These are phyloP conservation scores for Solanum etuberosum DNA, from an alignment of 257 asterid genomes.

Conservation along the genomic window DNA sequence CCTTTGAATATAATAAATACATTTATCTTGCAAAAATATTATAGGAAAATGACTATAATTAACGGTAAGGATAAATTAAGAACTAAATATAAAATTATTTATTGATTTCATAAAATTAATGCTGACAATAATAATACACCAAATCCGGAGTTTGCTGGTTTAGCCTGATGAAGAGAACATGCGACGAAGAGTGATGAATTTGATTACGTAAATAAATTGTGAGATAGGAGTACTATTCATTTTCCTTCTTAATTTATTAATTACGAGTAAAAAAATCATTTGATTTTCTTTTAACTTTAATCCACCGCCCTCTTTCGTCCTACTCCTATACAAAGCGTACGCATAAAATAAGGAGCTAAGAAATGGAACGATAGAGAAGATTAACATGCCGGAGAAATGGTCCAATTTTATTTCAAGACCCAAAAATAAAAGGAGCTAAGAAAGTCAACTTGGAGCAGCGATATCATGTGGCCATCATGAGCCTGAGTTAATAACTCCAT, in stretches of 20 bases:
- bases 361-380: not conserved
- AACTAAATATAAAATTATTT: no score
- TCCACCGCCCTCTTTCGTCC: not conserved
- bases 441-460: not conserved
- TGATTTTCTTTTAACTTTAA: not conserved
- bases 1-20: no score
- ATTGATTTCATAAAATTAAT: no score
- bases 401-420: no score
- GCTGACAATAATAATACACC: not conserved
- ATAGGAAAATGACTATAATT: no score
- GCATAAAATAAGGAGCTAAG: not conserved
- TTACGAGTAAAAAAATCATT: not conserved
- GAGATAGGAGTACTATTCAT: not conserved
- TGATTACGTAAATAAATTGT: not conserved
- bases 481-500: not conserved
- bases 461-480: not conserved
- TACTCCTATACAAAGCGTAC: not conserved
- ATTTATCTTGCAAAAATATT: no score
- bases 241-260: not conserved
- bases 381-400: no score
- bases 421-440: not conserved
- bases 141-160: not conserved
- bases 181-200: not conserved
- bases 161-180: not conserved
- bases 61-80: no score